These are phyloP conservation scores for Penicillium lagena DNA, from an alignment of 495 filamentous ascomycete genomes.

Conservation along the genomic window DNA sequence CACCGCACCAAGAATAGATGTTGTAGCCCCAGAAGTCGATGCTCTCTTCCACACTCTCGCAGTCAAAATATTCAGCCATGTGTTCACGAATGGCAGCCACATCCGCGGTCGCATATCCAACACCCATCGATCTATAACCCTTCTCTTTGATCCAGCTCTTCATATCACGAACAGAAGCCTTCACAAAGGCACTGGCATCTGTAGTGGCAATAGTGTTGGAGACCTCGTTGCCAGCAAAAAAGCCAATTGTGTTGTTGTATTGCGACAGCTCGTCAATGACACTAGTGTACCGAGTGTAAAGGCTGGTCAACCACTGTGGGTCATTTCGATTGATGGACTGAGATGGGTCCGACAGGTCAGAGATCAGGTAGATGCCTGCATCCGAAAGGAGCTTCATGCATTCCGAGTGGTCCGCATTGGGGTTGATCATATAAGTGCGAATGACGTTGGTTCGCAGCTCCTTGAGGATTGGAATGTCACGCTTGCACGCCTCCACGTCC, in stretches of 20 bases:
- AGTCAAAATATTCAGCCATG: slow-evolving; percentile 91
- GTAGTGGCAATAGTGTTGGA: slow-evolving; percentile 81
- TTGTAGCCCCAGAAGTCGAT: slow-evolving; percentile 99
- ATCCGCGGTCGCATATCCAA: slow-evolving; percentile 95
- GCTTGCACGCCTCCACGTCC: slow-evolving; percentile 58
- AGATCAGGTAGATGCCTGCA: slow-evolving; percentile 90
- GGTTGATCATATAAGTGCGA: slow-evolving; percentile 88
- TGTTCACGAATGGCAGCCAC: slow-evolving; percentile 68
- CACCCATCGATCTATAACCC: slow-evolving; percentile 69
- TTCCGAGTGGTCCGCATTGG: slow-evolving; percentile 64
- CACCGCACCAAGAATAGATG: slow-evolving; percentile 96
- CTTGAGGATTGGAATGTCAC: slow-evolving; percentile 76
- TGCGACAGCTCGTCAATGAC: slow-evolving; percentile 75
- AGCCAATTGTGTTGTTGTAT: slow-evolving; percentile 86
- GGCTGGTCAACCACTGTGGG: slow-evolving; percentile 66
- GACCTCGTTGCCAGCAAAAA: slow-evolving; percentile 97
- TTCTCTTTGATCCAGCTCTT: slow-evolving; percentile 84
- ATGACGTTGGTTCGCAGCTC: slow-evolving; percentile 81
- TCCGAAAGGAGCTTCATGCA: slow-evolving; percentile 82
- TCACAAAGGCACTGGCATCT: slow-evolving; percentile 81
- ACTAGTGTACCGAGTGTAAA: slow-evolving; percentile 72
- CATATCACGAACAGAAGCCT: slow-evolving; percentile 91
- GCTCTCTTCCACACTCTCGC: slow-evolving; percentile 52
- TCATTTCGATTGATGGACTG: slow-evolving; percentile 77
- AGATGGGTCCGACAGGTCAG: slow-evolving; percentile 75